These are phyloP conservation scores for Saprolegnia parasitica DNA, from an alignment of 352 stramenopile species.

Conservation along the genomic window DNA sequence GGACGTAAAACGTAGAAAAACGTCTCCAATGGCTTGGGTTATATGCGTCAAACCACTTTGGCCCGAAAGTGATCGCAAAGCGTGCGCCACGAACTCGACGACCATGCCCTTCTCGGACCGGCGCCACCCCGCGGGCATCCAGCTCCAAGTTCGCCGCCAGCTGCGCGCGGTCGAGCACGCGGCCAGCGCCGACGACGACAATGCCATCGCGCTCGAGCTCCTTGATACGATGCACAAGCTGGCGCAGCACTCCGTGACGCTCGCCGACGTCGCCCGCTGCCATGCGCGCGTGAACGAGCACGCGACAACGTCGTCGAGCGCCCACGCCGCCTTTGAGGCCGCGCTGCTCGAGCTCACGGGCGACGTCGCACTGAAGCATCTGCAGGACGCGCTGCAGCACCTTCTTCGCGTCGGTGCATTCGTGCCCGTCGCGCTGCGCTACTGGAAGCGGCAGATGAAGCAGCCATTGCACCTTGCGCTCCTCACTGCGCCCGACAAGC, in stretches of 20 bases:
- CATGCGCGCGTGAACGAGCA: not conserved
- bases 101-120: not conserved
- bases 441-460: constrained; percentile 26
- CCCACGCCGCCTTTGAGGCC: constrained; percentile 3
- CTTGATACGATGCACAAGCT: constrained; percentile 16
- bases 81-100: too few relatives aligned
- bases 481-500: constrained; percentile 8
- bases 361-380: not conserved
- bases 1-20: too few relatives aligned
- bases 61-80: too few relatives aligned
- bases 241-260: not conserved
- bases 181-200: not conserved
- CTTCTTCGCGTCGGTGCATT: constrained; percentile 3
- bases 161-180: not conserved
- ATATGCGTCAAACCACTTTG: too few relatives aligned
- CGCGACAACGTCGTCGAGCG: not conserved
- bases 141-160: not conserved
- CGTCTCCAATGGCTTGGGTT: too few relatives aligned
- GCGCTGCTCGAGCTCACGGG: constrained; percentile 18
- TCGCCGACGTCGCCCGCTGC: not conserved
- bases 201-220: not conserved
- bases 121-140: not conserved
- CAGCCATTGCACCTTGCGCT: constrained; percentile 1
- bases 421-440: constrained; percentile 4
- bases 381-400: not conserved